Conservation (phyloP, 331 rosid species). For the Phaseolus coccineus region DNA sequence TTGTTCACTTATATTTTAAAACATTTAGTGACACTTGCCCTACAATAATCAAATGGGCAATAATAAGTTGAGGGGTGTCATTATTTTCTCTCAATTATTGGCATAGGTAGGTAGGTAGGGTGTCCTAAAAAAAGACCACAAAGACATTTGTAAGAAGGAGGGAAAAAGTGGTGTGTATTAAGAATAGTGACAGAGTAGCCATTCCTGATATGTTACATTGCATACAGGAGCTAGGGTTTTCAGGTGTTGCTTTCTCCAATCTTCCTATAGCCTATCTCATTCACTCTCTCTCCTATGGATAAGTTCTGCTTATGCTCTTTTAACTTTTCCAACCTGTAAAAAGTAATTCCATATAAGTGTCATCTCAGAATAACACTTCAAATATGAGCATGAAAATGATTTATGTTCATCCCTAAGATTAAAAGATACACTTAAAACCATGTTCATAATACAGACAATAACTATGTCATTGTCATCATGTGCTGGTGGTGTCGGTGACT, state of each 20-base stretch:
- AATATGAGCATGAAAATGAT: too few species aligned
- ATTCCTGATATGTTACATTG: slow-evolving; percentile 11
- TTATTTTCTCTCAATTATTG: slow-evolving; percentile 47
- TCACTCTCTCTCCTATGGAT: background rate
- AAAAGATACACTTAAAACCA: too few species aligned
- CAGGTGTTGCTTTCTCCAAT: slow-evolving; percentile 26
- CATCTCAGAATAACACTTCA: too few species aligned
- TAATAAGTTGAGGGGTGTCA: slow-evolving; percentile 23
- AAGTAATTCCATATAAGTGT: background rate
- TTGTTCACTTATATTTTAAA: slow-evolving; percentile 35
- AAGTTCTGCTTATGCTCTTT: background rate
- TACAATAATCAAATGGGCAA: slow-evolving; percentile 39
- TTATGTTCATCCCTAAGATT: too few species aligned
- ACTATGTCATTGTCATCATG: too few species aligned
- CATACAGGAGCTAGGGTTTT: slow-evolving; percentile 31
- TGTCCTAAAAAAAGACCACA: background rate
- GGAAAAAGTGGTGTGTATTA: background rate
- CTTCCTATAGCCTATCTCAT: background rate
- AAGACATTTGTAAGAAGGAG: background rate
- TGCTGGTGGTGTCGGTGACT: too few species aligned
- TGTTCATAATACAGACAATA: too few species aligned
- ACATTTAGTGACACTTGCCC: slow-evolving; percentile 27
- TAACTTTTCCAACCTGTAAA: background rate
- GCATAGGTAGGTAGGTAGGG: slow-evolving; percentile 2
- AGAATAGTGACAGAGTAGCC: background rate